Conservation (phyloP, 169 alveolate genomes). For the Theileria parva region DNA sequence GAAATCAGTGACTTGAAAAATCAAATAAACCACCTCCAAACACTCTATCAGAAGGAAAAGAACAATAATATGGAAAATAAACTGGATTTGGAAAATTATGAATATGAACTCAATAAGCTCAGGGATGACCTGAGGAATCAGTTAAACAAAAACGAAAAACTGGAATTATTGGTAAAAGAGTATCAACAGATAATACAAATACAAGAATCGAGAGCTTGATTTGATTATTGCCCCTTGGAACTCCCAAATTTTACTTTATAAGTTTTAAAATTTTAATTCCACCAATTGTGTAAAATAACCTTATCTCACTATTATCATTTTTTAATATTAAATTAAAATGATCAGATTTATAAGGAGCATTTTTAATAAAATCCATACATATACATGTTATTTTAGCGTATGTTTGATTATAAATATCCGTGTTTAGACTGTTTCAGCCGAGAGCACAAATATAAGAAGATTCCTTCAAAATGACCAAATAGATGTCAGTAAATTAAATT, state of each 20-base stretch:
- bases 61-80: not conserved
- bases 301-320: not conserved
- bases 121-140: constrained; percentile 3
- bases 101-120: not conserved
- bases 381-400: not conserved
- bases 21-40: not conserved
- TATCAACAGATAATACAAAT: not conserved
- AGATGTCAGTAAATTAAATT: not conserved
- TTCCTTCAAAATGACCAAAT: not conserved
- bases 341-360: not conserved
- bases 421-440: not conserved
- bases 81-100: not conserved
- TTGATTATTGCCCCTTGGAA: not conserved
- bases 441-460: not conserved
- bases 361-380: not conserved
- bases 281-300: not conserved
- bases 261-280: not conserved
- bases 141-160: not conserved
- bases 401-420: not conserved
- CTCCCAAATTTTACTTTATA: not conserved
- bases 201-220: not conserved
- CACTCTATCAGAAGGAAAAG: not conserved
- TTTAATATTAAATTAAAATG: not conserved
- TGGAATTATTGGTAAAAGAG: not conserved
- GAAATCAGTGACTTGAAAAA: not conserved